These are phyloP conservation scores for Pythium aquatile DNA, from an alignment of 352 stramenopile genomes.

Conservation along the genomic window DNA sequence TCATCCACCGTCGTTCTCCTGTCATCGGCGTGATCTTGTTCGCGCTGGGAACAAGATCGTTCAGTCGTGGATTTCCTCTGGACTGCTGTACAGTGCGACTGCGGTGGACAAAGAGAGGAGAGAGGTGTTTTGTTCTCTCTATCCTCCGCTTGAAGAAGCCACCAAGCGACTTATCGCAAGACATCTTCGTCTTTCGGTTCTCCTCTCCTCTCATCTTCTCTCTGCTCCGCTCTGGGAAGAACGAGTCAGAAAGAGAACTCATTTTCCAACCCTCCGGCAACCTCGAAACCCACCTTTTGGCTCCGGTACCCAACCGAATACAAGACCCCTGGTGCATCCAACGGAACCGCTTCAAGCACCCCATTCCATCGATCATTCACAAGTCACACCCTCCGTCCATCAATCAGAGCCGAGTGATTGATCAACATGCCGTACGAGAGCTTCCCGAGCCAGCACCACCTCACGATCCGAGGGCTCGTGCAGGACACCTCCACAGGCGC, in stretches of 20 bases:
- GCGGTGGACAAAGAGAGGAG: too few species aligned
- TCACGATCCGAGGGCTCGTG: slow-evolving; percentile 66
- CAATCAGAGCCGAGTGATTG: slow-evolving; percentile 9
- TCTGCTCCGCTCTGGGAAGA: neutral
- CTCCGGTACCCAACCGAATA: neutral
- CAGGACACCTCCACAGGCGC: slow-evolving; percentile 50
- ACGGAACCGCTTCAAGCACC: neutral
- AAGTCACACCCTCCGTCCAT: slow-evolving; percentile 9
- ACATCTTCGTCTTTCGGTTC: slow-evolving; percentile 2
- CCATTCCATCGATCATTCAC: slow-evolving; percentile 5
- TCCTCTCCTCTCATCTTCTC: neutral
- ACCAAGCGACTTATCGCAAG: slow-evolving; percentile 5
- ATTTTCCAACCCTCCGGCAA: neutral
- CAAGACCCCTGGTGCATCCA: neutral
- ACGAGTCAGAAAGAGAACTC: slow-evolving; percentile 5
- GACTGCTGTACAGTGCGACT: neutral
- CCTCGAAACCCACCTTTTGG: neutral
- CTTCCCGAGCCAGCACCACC: slow-evolving; percentile 54
- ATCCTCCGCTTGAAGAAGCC: neutral
- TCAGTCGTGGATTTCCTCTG: slow-evolving; percentile 1
- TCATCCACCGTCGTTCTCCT: neutral
- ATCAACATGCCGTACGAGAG: slow-evolving; percentile 72
- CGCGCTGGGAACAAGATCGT: neutral
- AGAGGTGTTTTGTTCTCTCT: too few species aligned
- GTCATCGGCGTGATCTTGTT: neutral